Base-by-base conservation (phyloP, 75 land plant species). In the Cupressus sempervirens region DNA sequence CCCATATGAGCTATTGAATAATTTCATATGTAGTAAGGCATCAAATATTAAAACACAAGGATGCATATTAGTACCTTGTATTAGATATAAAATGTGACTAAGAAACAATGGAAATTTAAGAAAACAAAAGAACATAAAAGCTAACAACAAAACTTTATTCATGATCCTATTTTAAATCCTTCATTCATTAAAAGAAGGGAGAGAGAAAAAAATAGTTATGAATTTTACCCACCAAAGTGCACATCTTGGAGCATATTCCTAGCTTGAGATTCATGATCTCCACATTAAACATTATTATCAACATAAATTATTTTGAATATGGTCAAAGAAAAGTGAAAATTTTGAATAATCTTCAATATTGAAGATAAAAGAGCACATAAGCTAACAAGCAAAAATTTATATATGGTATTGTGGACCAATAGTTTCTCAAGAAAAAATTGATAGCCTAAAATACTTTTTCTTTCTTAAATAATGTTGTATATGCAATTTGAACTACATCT, bases 201-300 rank as follows among this genome's bases (percentile, higher is more conserved):
- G 12, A 48, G 12, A 48, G 52, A 48, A 48, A 46, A 48, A 11
- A 13, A 48, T 48, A 13, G 52, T 93, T 98, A 45, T 94, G 91
- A 95, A 98, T 94, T 88, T 96, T 67, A 91, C 91, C 94, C 95
- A 95, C 98, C 98, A 98, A n/a, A 98, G 90, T 74, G 97, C 97
- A 92, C 95, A 93, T 41, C 99, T 89, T 81, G 90, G 91, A 41
- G 98, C 94, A 92, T 95, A 93, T 88, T 90, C 92, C 77, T 86
- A 89, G 83, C 93, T 91, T 43, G 91, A 86, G 48, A 91, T 82
- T 18, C 97, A 97, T 56, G 87, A 1, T 89, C 90, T 98, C 99
- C 96, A 90, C 82, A 89, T 12, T 36, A 85, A 80, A 65, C 68
- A n/a, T 34, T 83, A 56, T 65, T 53, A 13, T 16, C 84, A 83